Evolutionary conservation across 495 filamentous ascomycete species (phyloP).

Genomic region (Neurospora cerealis): DNA sequence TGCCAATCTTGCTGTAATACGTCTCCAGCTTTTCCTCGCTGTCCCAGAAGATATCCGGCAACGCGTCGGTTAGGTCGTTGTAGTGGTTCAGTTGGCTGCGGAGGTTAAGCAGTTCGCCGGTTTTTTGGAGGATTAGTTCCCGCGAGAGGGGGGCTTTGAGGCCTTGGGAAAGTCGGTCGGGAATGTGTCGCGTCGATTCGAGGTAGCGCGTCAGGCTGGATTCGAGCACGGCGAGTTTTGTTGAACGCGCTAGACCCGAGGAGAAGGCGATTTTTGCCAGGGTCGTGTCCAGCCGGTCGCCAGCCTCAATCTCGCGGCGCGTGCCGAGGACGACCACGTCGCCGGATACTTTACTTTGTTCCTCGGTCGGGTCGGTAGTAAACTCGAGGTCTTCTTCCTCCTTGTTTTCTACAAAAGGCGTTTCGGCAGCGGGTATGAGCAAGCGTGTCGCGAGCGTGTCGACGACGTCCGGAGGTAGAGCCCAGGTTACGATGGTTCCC

Average conservation of each 20-base stretch:
- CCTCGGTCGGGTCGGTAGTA: conserved; percentile 60
- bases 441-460: conserved; percentile 62
- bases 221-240: conserved; percentile 94
- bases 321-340: conserved; percentile 88
- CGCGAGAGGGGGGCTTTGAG: conserved; percentile 18
- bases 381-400: conserved; percentile 92
- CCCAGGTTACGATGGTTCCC: conserved; percentile 90
- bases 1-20: conserved; percentile 89
- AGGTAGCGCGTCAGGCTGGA: conserved; percentile 74
- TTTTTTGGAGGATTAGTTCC: conserved; percentile 68
- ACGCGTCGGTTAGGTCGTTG: conserved; percentile 88
- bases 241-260: conserved; percentile 84
- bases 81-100: conserved; percentile 93
- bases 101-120: conserved; percentile 82
- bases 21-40: conserved; percentile 79
- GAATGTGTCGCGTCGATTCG: conserved; percentile 69
- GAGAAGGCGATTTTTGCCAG: conserved; percentile 94
- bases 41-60: conserved; percentile 97
- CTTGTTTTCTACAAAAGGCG: conserved; percentile 50
- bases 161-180: conserved; percentile 52
- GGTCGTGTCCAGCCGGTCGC: conserved; percentile 54
- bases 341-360: conserved; percentile 71
- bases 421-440: conserved; percentile 62
- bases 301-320: conserved; percentile 30
- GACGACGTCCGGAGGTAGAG: conserved; percentile 60